A percentile compares a stretch with the other conserved stretches of the same genome.
Conservation (phyloP, 2,329 filamentous ascomycete genomes). For the Dothidotthia symphoricarpi region DNA sequence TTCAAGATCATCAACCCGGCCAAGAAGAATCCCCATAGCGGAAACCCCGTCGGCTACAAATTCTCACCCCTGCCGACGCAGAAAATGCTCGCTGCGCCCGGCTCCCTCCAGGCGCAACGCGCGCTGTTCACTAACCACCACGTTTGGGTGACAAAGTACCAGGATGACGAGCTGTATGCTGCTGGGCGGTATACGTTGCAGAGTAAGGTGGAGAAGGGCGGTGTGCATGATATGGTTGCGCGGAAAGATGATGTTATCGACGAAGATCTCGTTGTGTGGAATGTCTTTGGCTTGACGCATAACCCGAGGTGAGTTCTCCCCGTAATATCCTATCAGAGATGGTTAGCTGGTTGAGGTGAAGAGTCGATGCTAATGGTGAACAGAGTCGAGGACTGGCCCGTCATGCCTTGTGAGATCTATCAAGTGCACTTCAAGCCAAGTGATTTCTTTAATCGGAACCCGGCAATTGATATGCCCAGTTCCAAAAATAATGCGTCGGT, state of each 20-base stretch:
- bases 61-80: slow-evolving; percentile 50
- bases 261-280: slow-evolving; percentile 53
- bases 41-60: slow-evolving; percentile 51
- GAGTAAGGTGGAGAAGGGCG: slow-evolving; percentile 44
- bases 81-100: slow-evolving; percentile 49
- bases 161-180: slow-evolving; percentile 53
- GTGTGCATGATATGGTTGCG: slow-evolving; percentile 46
- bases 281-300: slow-evolving; percentile 52
- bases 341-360: too few species aligned
- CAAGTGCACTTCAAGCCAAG: slow-evolving; percentile 50
- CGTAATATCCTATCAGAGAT: neutral
- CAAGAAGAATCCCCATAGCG: slow-evolving; percentile 47
- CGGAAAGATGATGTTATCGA: slow-evolving; percentile 46
- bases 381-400: slow-evolving; percentile 50
- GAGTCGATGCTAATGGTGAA: neutral
- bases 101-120: slow-evolving; percentile 47
- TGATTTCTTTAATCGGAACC: slow-evolving; percentile 56
- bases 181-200: slow-evolving; percentile 51
- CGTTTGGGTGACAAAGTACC: slow-evolving; percentile 56
- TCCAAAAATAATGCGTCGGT: slow-evolving; percentile 34
- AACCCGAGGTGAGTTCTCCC: slow-evolving; percentile 44
- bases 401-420: slow-evolving; percentile 52
- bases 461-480: slow-evolving; percentile 53
- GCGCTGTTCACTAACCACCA: slow-evolving; percentile 53
- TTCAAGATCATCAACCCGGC: slow-evolving; percentile 55